Evolutionary conservation across 2,329 filamentous ascomycete species (phyloP), one percentile per base, ranked within the genome.

Genomic region (Penicillium vulpinum): DNA sequence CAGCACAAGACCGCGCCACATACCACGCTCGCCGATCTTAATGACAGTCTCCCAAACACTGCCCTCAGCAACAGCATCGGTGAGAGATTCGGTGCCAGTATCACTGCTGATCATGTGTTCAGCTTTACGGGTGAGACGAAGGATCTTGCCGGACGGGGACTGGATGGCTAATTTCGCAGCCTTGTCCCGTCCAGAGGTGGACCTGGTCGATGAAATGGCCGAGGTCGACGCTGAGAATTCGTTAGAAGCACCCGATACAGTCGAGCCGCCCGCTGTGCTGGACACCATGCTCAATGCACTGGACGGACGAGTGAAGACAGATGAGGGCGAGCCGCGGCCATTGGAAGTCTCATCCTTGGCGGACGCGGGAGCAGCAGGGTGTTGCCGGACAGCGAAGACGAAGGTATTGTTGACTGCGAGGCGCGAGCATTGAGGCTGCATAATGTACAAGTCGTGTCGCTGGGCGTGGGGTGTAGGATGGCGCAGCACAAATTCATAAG

Each of bases 381-480:
- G 92, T 70, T 99, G 94, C 44, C 94, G 90, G 59, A 99, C 89
- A 51, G 90, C 90, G 74, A 99, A 99, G 28, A 99, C 93, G 70
- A 97, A 99, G 0, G 94, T 99, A 72, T 99, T 97, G 79, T 97
- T 97, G 54, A 96, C 81, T 1, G 91, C 92, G 28, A 99, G 81
- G 26, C 88, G 86, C 62, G 88, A 84, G 73, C 94, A 99, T 74
- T 99, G 95, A 1, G 95, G 94, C 71, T 97, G 94, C 43, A 92
- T 90, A 61, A 99, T 90, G 74, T 99, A 99, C 57, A 99, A 87
- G 72, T 99, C 94, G 74, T 99, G 92, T 40, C 93, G 86, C 70
- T 96, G 92, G n/a, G 94, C 94, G 73, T 99, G 94, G 9, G 94
- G 94, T 3, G 94, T 99, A 8, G 95, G 95, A 72, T 99, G 94